Evolutionary conservation across 2,329 filamentous ascomycete species (phyloP), one percentile per base, ranked within the genome.

Genomic region (Gnomoniopsis sp.): DNA sequence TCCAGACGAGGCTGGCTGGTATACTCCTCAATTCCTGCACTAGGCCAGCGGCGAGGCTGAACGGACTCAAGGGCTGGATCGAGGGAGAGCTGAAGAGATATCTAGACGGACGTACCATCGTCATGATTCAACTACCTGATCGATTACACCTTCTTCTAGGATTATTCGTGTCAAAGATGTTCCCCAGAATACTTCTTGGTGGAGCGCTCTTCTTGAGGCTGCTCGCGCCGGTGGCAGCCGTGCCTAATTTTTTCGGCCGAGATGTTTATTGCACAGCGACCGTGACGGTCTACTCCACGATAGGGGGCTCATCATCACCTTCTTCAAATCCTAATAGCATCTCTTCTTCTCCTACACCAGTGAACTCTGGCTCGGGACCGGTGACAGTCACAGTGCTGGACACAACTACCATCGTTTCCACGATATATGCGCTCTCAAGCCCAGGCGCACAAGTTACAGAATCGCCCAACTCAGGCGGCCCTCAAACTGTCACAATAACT

Each of bases 1-100:
- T 44, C 44, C n/a, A 22, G 44, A 56, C 59, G 57, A 61, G 59
- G 59, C 49, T 53, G 50, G 43, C 48, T 52, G 22, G 57, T 19
- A 21, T 44, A 10, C 23, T 14, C 38, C 10, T 15, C 33, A 52
- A 57, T 59, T 61, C 57, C 53, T 59, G 41, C 21, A 43, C 22
- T 53, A 43, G 38, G 49, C 44, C 57, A 57, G 23, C 47, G 22
- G 57, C 46, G 50, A 52, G 56, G 46, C 49, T 59, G 56, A 56
- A 36, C 22, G 23, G 19, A 50, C n/a, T 36, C 38, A 53, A 52
- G 59, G 56, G 50, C 34, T 49, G 56, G 41, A n/a, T 6, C 49
- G n/a, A 41, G 30, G 44, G 55, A 19, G 41, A 36, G 21, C 36
- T 49, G 33, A 36, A 43, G 36, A 53, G 56, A 53, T 58, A 58